Conservation (phyloP, 129 eudicot genomes). For the Smallanthus sonchifolius region DNA sequence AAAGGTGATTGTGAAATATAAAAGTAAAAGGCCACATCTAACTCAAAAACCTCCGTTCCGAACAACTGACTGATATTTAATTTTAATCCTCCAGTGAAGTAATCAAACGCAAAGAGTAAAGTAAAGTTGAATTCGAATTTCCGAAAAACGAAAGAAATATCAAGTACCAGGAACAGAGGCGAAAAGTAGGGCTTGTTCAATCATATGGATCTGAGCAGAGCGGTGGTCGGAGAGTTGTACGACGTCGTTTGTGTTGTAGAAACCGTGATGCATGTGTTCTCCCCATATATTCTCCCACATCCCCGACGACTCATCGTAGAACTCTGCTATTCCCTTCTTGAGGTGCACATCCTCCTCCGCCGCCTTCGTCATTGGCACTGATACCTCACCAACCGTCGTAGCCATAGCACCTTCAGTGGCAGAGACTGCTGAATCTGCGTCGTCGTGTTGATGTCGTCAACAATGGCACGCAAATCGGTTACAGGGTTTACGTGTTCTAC, state of each 20-base stretch:
- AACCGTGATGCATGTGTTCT: constrained; percentile 96
- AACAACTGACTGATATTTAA: too few species aligned
- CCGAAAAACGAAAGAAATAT: background rate
- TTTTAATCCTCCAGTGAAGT: too few species aligned
- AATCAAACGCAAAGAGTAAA: too few species aligned
- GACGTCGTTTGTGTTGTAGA: constrained; percentile 37
- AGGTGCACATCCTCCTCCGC: constrained; percentile 6
- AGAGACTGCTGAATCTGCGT: background rate
- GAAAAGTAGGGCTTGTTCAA: constrained; percentile 66
- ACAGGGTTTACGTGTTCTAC: background rate
- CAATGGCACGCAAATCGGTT: background rate
- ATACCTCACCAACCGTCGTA: constrained; percentile 4
- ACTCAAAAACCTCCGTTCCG: too few species aligned
- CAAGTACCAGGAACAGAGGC: constrained; percentile 59
- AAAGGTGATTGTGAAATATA: background rate
- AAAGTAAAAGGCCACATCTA: background rate
- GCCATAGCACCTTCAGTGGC: constrained; percentile 4
- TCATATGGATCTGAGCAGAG: constrained; percentile 90
- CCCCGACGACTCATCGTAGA: constrained; percentile 81
- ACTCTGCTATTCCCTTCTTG: constrained; percentile 71
- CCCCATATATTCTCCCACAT: constrained; percentile 99
- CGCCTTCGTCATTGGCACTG: background rate
- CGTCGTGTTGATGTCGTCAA: background rate
- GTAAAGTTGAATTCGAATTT: background rate
- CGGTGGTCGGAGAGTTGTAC: constrained; percentile 66